Evolutionary conservation across 495 filamentous ascomycete species (phyloP).

Genomic region (Penicillium soppii): DNA sequence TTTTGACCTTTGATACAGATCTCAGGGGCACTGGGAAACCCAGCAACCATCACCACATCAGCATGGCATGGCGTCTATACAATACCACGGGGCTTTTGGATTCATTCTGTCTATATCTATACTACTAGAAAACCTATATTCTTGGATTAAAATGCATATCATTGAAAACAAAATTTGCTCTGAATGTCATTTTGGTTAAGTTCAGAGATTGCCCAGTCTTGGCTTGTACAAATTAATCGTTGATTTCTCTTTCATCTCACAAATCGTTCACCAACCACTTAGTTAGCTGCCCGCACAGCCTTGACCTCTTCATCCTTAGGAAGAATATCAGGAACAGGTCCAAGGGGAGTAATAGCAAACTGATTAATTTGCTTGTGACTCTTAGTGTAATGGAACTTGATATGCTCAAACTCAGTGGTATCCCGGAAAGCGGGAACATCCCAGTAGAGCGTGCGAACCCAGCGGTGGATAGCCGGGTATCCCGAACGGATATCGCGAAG

Average conservation of each 20-base stretch:
- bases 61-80: slow-evolving; percentile 41
- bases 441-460: slow-evolving; percentile 71
- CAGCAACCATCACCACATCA: slow-evolving; percentile 18
- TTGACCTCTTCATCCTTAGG: slow-evolving; percentile 60
- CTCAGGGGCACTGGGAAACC: slow-evolving; percentile 9
- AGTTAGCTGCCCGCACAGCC: slow-evolving; percentile 43
- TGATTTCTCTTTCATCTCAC: no score
- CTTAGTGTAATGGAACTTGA: slow-evolving; percentile 72
- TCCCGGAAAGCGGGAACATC: slow-evolving; percentile 58
- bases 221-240: not conserved
- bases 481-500: slow-evolving; percentile 77
- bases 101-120: slow-evolving; percentile 12
- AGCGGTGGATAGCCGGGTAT: slow-evolving; percentile 66
- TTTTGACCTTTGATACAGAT: slow-evolving; percentile 6
- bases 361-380: slow-evolving; percentile 69
- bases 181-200: not conserved
- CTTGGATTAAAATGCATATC: slow-evolving; percentile 3
- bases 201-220: not conserved
- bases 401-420: slow-evolving; percentile 69
- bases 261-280: not conserved
- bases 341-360: slow-evolving; percentile 62
- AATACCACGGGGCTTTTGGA: slow-evolving; percentile 13
- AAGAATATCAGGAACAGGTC: slow-evolving; percentile 62
- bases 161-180: not conserved
- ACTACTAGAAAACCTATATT: slow-evolving; percentile 12